phyloP scores from a whole-genome alignment of 352 stramenopile species.

The Globisporangium radiosum region DNA sequence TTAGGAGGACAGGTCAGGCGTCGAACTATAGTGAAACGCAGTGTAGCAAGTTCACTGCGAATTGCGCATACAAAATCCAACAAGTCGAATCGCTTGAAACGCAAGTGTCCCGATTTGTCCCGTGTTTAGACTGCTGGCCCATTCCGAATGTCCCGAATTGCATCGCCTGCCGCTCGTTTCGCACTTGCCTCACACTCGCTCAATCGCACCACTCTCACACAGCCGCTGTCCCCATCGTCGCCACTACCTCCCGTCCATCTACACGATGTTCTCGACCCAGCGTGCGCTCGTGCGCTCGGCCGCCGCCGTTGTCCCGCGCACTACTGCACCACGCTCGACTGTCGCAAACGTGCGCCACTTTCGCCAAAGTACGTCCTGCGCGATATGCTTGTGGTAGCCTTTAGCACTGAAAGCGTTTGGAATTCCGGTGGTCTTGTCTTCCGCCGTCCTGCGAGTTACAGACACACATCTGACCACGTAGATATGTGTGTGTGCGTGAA shows the following conservation, averaged over 20 bases:
- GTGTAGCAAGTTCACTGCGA: too few relatives aligned
- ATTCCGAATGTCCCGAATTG: neutral
- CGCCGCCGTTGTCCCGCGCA: conserved; percentile 7
- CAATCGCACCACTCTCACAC: neutral
- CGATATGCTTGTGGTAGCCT: neutral
- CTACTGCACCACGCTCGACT: conserved; percentile 21
- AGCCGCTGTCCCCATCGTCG: neutral
- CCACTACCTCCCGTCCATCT: neutral
- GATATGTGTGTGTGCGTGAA: neutral
- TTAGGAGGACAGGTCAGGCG: too few relatives aligned
- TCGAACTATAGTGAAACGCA: neutral
- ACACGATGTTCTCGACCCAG: conserved; percentile 34
- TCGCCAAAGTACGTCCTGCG: conserved; percentile 50
- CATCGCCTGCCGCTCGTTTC: neutral
- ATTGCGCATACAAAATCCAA: too few relatives aligned
- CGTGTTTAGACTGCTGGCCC: too few relatives aligned
- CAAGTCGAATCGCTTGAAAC: neutral
- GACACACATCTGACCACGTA: neutral
- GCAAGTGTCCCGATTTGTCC: neutral
- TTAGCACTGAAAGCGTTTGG: neutral
- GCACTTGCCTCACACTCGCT: neutral
- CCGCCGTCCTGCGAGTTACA: too few relatives aligned
- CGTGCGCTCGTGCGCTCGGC: conserved; percentile 38
- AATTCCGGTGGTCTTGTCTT: conserved; percentile 18
- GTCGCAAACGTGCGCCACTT: conserved; percentile 55